These are phyloP conservation scores for Rhodotorula glutinis DNA, from an alignment of 1,284 basidiomycete species.

Conservation along the genomic window DNA sequence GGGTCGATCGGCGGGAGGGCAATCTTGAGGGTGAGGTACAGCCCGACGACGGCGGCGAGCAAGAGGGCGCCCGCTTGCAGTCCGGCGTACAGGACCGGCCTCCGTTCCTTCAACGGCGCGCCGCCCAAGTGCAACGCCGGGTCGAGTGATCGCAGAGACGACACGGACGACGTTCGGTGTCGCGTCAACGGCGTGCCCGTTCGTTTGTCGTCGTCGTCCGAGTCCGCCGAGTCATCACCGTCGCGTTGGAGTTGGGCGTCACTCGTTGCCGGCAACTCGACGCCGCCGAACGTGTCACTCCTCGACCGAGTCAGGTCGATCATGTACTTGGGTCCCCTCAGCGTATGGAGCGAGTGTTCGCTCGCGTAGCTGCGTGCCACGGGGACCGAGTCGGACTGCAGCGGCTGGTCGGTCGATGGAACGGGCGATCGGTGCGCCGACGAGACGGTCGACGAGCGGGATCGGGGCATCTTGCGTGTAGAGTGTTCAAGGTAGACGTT, in stretches of 20 bases:
- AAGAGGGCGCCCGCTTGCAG: constrained; percentile 79
- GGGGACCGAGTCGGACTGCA: constrained; percentile 15
- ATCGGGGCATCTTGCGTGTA: not conserved
- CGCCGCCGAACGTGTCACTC: constrained; percentile 32
- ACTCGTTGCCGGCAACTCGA: constrained; percentile 24
- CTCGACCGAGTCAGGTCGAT: constrained; percentile 18
- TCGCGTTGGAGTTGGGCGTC: not conserved
- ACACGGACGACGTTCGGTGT: constrained; percentile 20
- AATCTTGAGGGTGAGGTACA: constrained; percentile 33
- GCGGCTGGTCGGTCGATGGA: not conserved
- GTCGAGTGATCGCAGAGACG: constrained; percentile 24
- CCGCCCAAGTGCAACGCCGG: constrained; percentile 30
- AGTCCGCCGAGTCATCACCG: not conserved
- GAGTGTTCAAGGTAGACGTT: too few relatives aligned
- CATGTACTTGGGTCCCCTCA: constrained; percentile 19
- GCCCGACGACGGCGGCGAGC: constrained; percentile 45
- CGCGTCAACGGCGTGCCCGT: not conserved
- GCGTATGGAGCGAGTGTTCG: constrained; percentile 27
- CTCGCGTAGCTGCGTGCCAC: constrained; percentile 24
- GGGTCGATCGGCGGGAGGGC: constrained; percentile 44
- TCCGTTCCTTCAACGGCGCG: constrained; percentile 11
- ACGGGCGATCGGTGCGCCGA: not conserved
- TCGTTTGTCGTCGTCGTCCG: not conserved
- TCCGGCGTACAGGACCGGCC: constrained; percentile 69
- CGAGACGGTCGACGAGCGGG: constrained; percentile 2